Evolutionary conservation across 176 grass and related monocot genomes (phyloP).

Genomic region (Aegilops tauschii): DNA sequence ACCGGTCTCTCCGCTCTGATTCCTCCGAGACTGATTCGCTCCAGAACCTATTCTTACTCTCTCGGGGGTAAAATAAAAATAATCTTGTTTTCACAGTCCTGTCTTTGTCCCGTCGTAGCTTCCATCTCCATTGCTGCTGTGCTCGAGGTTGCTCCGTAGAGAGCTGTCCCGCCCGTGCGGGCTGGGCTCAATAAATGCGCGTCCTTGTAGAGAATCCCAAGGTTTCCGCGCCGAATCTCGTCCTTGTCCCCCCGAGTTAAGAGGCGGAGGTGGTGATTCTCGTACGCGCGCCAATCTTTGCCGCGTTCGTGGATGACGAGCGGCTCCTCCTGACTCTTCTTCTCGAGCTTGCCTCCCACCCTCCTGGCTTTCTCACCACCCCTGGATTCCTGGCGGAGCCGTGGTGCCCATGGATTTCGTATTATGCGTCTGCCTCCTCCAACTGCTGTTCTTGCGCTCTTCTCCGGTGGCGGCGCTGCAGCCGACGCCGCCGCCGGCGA

Average conservation of each 20-base stretch:
- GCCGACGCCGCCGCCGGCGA: slow-evolving; percentile 7
- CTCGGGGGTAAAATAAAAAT: neutral
- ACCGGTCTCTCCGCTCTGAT: neutral
- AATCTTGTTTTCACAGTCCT: neutral
- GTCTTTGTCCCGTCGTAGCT: neutral
- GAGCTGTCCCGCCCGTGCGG: neutral
- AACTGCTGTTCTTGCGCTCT: neutral
- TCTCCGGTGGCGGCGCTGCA: slow-evolving; percentile 3
- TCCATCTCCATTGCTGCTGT: slow-evolving; percentile 23
- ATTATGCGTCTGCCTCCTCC: slow-evolving; percentile 12
- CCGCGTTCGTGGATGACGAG: neutral
- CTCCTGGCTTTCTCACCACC: neutral
- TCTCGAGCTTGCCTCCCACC: neutral
- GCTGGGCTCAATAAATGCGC: slow-evolving; percentile 34
- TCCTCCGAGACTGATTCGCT: slow-evolving; percentile 6
- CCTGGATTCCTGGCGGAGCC: neutral
- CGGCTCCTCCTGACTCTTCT: neutral
- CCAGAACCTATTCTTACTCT: neutral
- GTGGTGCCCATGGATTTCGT: slow-evolving; percentile 8
- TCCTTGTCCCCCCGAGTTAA: slow-evolving; percentile 21
- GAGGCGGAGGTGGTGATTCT: slow-evolving; percentile 2
- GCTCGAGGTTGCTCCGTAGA: neutral
- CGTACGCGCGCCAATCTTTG: neutral
- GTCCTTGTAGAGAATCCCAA: slow-evolving; percentile 22
- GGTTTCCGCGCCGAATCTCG: slow-evolving; percentile 19